These are phyloP conservation scores for Aulographum hederae DNA, from an alignment of 2,329 filamentous ascomycete species.

Conservation along the genomic window DNA sequence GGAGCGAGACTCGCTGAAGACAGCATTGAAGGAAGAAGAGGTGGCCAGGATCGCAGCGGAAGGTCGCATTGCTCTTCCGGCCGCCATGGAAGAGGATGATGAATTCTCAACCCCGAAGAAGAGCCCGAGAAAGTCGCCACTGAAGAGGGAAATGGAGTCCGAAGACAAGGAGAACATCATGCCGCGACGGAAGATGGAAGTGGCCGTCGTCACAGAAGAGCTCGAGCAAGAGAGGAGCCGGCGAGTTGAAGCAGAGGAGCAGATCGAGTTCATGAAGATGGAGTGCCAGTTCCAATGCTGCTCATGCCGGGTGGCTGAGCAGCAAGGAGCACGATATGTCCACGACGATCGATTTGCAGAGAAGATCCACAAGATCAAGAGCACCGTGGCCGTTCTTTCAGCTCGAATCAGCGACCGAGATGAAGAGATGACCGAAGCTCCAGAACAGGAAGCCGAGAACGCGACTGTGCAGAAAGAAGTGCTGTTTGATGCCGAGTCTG, in stretches of 20 bases:
- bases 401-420: too few relatives aligned
- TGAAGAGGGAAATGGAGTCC: slow-evolving; percentile 26
- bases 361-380: slow-evolving; percentile 19
- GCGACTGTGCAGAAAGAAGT: too few relatives aligned
- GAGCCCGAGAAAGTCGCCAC: slow-evolving; percentile 24
- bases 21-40: slow-evolving; percentile 54
- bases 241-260: slow-evolving; percentile 50
- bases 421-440: too few relatives aligned
- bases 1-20: slow-evolving; percentile 58
- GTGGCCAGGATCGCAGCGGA: slow-evolving; percentile 55
- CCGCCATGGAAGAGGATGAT: slow-evolving; percentile 22
- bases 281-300: slow-evolving; percentile 56
- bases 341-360: slow-evolving; percentile 16
- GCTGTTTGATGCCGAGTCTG: too few relatives aligned
- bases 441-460: too few relatives aligned
- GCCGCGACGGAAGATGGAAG: slow-evolving; percentile 22
- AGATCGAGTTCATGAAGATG: slow-evolving; percentile 57
- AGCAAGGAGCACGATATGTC: slow-evolving; percentile 19
- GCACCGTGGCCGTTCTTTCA: slow-evolving; percentile 25
- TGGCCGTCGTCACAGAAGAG: slow-evolving; percentile 30
- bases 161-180: slow-evolving; percentile 28
- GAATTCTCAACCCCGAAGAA: slow-evolving; percentile 42
- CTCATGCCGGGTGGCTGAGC: slow-evolving; percentile 30
- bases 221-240: slow-evolving; percentile 35
- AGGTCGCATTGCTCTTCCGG: slow-evolving; percentile 47